A percentile compares a stretch with the other conserved stretches of the same genome.
phyloP scores from a whole-genome alignment of 169 alveolate species.

The Plasmodium coatneyi region DNA sequence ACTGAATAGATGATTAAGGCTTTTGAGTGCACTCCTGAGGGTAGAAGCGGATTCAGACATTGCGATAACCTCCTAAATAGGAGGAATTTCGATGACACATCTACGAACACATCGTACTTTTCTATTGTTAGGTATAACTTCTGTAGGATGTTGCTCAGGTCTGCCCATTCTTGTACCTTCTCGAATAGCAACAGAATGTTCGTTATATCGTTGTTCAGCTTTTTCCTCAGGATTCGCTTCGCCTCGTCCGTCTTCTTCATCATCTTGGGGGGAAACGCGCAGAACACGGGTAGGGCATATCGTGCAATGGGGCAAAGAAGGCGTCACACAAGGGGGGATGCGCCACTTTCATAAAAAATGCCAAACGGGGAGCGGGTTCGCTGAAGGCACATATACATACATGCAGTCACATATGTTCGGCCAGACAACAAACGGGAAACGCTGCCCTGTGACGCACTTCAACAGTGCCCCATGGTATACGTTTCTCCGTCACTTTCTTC shows the following conservation, averaged over 20 bases:
- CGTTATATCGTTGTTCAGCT: conserved; percentile 77
- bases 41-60: conserved; percentile 93
- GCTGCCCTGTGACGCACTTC: neutral
- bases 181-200: conserved; percentile 89
- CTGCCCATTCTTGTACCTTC: conserved; percentile 95
- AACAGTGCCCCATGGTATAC: neutral
- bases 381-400: neutral
- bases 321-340: neutral
- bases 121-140: conserved; percentile 86
- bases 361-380: neutral
- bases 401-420: neutral
- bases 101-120: conserved; percentile 81
- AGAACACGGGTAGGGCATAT: neutral
- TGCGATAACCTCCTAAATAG: conserved; percentile 93
- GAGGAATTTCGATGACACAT: conserved; percentile 87
- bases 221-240: conserved; percentile 64
- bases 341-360: too few relatives aligned
- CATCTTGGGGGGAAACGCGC: neutral
- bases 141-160: conserved; percentile 90
- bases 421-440: neutral
- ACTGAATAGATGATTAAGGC: conserved; percentile 92
- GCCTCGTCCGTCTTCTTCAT: conserved; percentile 37
- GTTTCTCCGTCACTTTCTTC: neutral
- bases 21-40: conserved; percentile 93
- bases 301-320: neutral